Conservation (phyloP, 1,284 basidiomycete genomes). For the Cryptococcus maquisensis region DNA sequence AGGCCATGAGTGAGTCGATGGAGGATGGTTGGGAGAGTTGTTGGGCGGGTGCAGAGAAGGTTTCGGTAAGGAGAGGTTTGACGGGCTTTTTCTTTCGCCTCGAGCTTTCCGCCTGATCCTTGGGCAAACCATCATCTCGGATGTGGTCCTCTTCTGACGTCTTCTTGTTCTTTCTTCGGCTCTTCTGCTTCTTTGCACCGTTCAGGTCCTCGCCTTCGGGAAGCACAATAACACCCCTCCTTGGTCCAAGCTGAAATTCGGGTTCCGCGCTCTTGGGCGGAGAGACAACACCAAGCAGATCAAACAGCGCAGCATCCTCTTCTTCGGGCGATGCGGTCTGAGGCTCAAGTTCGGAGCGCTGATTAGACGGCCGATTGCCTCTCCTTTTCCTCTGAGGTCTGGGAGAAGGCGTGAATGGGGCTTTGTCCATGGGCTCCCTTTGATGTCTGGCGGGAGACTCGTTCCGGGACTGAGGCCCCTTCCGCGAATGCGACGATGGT, state of each 20-base stretch:
- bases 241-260: background rate
- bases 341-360: conserved; percentile 2
- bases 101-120: background rate
- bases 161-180: background rate
- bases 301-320: conserved; percentile 32
- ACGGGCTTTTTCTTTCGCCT: background rate
- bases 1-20: background rate
- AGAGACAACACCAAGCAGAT: conserved; percentile 29
- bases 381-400: background rate
- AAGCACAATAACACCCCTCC: conserved; percentile 15
- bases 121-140: background rate
- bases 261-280: background rate
- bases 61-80: background rate
- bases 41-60: background rate
- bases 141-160: background rate
- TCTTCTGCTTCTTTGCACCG: background rate
- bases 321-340: conserved; percentile 5
- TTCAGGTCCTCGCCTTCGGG: conserved; percentile 12
- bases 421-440: background rate
- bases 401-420: background rate
- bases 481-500: background rate
- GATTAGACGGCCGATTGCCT: conserved; percentile 8
- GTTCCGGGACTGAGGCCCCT: background rate
- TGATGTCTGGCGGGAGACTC: background rate
- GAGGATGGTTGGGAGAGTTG: background rate